phyloP scores from a whole-genome alignment of 176 grass and related monocot genomes.

The Oryza brachyantha region DNA sequence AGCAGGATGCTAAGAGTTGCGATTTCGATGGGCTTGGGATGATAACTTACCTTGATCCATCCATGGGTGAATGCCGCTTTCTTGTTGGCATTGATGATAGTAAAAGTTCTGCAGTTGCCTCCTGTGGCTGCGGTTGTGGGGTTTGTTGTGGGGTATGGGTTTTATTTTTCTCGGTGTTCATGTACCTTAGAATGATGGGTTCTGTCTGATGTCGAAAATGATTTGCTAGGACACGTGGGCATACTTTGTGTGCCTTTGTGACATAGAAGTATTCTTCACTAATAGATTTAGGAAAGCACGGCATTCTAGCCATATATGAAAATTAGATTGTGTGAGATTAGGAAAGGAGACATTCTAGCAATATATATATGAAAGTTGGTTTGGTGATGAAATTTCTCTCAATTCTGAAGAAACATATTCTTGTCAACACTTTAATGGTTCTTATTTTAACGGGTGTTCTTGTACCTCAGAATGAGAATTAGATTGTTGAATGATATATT shows the following conservation, averaged over 20 bases:
- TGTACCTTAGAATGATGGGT: slow-evolving; percentile 62
- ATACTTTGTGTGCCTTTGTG: slow-evolving; percentile 13
- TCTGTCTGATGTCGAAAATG: slow-evolving; percentile 30
- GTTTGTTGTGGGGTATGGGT: slow-evolving; percentile 47
- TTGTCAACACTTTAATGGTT: neutral
- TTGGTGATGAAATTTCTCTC: neutral
- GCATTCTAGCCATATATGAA: neutral
- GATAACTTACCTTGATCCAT: slow-evolving; percentile 88
- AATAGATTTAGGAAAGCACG: slow-evolving; percentile 8
- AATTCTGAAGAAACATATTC: neutral
- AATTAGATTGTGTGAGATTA: slow-evolving; percentile 6
- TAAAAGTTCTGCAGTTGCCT: slow-evolving; percentile 37
- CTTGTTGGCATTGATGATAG: slow-evolving; percentile 71
- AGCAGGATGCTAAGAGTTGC: slow-evolving; percentile 78
- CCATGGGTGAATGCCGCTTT: slow-evolving; percentile 71
- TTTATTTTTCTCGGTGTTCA: slow-evolving; percentile 56
- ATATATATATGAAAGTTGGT: slow-evolving; percentile 25
- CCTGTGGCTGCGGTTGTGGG: slow-evolving; percentile 32
- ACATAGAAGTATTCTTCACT: slow-evolving; percentile 31
- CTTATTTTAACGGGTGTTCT: slow-evolving; percentile 53
- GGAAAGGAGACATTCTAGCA: neutral
- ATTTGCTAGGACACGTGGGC: neutral
- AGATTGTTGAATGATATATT: neutral
- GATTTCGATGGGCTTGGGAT: slow-evolving; percentile 78
- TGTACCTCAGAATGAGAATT: slow-evolving; percentile 50